Percentiles rank a stretch among this genome's conserved stretches.
Evolutionary conservation across 2,329 filamentous ascomycete species (phyloP).

Genomic region (Curvularia sp.): DNA sequence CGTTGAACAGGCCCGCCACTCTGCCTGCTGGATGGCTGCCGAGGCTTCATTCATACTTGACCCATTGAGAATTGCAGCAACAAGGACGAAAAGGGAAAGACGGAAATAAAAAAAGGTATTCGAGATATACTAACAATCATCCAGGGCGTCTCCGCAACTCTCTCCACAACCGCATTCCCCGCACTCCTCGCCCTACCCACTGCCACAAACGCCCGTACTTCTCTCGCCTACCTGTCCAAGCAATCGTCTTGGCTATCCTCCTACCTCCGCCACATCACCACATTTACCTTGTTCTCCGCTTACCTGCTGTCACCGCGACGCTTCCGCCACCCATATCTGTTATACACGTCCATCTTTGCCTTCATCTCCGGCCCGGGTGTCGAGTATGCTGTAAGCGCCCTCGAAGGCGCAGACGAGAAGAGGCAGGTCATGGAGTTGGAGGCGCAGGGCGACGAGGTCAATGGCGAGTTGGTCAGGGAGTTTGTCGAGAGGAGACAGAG

Average conservation of each 20-base stretch:
- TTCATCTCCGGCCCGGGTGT: slow-evolving; percentile 54
- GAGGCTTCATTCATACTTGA: slow-evolving; percentile 5
- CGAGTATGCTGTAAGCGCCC: slow-evolving; percentile 45
- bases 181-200: slow-evolving; percentile 81
- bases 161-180: slow-evolving; percentile 79
- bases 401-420: slow-evolving; percentile 33
- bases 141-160: slow-evolving; percentile 83
- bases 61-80: background rate
- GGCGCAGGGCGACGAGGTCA: slow-evolving; percentile 53
- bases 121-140: slow-evolving; percentile 11
- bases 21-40: background rate
- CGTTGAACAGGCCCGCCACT: slow-evolving; percentile 49
- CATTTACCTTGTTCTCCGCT: slow-evolving; percentile 76
- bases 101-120: background rate
- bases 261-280: slow-evolving; percentile 73
- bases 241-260: slow-evolving; percentile 61
- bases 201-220: slow-evolving; percentile 71
- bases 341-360: slow-evolving; percentile 80
- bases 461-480: slow-evolving; percentile 59
- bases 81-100: background rate
- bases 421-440: slow-evolving; percentile 38
- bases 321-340: slow-evolving; percentile 83
- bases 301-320: slow-evolving; percentile 77
- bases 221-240: slow-evolving; percentile 65
- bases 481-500: slow-evolving; percentile 54